phyloP scores from a whole-genome alignment of 2,329 filamentous ascomycete species.

The Verticillium dahliae region DNA sequence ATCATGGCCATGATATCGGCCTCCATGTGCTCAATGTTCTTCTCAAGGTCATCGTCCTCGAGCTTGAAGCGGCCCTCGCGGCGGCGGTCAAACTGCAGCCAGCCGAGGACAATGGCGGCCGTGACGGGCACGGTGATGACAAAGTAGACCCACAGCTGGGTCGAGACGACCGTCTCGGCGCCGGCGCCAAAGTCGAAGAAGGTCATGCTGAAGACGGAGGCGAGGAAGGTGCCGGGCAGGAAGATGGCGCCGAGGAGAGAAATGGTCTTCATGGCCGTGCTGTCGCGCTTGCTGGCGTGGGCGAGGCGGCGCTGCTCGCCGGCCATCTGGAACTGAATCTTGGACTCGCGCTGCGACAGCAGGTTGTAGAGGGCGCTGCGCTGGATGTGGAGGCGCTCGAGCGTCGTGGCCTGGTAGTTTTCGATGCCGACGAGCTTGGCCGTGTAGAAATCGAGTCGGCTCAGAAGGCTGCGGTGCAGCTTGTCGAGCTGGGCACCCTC shows the following conservation, averaged over 20 bases:
- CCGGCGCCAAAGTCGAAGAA: constrained; percentile 55
- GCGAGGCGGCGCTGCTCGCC: constrained; percentile 53
- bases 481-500: constrained; percentile 26
- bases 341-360: constrained; percentile 58
- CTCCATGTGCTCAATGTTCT: constrained; percentile 50
- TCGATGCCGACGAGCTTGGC: constrained; percentile 56
- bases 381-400: constrained; percentile 55
- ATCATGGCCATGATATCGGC: constrained; percentile 49
- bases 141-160: constrained; percentile 57
- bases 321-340: constrained; percentile 57
- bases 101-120: constrained; percentile 44
- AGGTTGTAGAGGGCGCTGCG: constrained; percentile 58
- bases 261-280: constrained; percentile 59
- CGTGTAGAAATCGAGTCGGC: constrained; percentile 52
- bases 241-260: constrained; percentile 59
- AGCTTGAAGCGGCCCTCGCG: constrained; percentile 39
- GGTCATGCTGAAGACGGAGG: constrained; percentile 60
- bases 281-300: constrained; percentile 54
- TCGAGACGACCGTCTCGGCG: constrained; percentile 36
- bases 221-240: constrained; percentile 54
- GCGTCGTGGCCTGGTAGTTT: constrained; percentile 56
- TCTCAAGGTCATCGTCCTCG: constrained; percentile 47
- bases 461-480: constrained; percentile 45
- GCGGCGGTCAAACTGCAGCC: constrained; percentile 45
- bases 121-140: constrained; percentile 54